Percentiles rank a stretch among this genome's conserved stretches.
phyloP scores from a whole-genome alignment of 2,329 filamentous ascomycete species.

The Fusarium incarnatum region DNA sequence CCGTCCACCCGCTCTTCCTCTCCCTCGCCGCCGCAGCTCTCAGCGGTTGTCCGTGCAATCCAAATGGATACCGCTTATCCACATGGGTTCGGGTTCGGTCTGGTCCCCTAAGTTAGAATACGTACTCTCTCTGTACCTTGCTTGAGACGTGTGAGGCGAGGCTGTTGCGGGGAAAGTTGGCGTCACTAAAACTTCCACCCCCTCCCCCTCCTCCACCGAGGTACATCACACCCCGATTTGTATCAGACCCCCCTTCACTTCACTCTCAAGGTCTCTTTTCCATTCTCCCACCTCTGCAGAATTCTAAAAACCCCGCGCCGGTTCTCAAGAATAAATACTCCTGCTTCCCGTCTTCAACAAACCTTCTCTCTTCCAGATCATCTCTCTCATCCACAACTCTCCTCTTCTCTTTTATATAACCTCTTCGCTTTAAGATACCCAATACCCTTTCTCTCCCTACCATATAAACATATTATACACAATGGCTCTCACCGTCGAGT shows the following conservation, averaged over 20 bases:
- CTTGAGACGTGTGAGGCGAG: constrained; percentile 38
- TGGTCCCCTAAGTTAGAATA: constrained; percentile 4
- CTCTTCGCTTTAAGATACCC: constrained; percentile 42
- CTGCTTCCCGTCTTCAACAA: constrained; percentile 34
- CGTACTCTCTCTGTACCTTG: constrained; percentile 16
- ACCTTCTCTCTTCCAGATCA: constrained; percentile 41
- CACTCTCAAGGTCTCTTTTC: constrained; percentile 16
- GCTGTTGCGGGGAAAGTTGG: constrained; percentile 46
- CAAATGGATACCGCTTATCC: not conserved
- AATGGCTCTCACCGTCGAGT: constrained; percentile 63
- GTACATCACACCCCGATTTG: constrained; percentile 18
- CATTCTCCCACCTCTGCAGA: constrained; percentile 23
- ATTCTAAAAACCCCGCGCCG: constrained; percentile 41
- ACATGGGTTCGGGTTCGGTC: constrained; percentile 5
- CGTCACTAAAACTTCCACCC: constrained; percentile 34
- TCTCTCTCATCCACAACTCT: constrained; percentile 25
- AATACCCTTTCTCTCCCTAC: constrained; percentile 13
- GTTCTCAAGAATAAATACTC: constrained; percentile 46
- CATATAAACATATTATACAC: constrained; percentile 31
- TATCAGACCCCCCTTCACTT: constrained; percentile 3
- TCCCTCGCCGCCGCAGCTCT: constrained; percentile 5
- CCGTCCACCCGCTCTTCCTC: constrained; percentile 11
- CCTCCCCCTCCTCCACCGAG: constrained; percentile 30
- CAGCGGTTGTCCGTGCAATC: constrained; percentile 22
- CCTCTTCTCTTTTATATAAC: constrained; percentile 29